Evolutionary conservation across 345 rosid species (phyloP).

Genomic region (Streptanthus diversifolius): DNA sequence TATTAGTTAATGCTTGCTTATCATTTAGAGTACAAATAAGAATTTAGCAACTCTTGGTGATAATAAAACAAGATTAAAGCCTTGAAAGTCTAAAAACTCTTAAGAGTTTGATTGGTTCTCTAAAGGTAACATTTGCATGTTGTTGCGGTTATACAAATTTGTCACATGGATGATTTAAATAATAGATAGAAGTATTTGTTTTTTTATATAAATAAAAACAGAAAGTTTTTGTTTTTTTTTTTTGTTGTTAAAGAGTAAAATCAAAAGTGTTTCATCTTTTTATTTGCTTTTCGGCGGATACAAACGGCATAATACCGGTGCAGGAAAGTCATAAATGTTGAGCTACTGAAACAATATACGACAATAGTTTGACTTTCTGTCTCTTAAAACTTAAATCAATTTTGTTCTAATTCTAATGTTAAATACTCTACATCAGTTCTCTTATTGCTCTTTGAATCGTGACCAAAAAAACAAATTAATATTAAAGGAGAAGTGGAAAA

Average conservation of each 20-base stretch:
- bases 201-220: no score
- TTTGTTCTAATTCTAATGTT: background rate
- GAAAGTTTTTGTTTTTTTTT: no score
- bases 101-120: no score
- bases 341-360: background rate
- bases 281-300: background rate
- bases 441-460: no score
- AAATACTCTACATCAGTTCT: background rate
- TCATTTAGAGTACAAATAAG: no score
- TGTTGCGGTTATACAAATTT: no score
- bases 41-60: background rate
- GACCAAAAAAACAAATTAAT: background rate
- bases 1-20: background rate
- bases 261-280: background rate
- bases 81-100: no score
- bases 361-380: background rate
- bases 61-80: background rate
- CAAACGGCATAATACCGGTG: background rate
- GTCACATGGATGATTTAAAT: no score
- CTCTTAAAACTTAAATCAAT: background rate
- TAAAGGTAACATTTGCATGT: no score
- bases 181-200: no score
- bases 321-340: background rate
- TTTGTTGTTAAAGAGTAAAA: background rate
- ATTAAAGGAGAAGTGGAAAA: background rate